A percentile compares a stretch with the other conserved stretches of the same genome.
Conservation (phyloP, 805 yeast genomes). For the Saccharomycopsis lassenensis region DNA sequence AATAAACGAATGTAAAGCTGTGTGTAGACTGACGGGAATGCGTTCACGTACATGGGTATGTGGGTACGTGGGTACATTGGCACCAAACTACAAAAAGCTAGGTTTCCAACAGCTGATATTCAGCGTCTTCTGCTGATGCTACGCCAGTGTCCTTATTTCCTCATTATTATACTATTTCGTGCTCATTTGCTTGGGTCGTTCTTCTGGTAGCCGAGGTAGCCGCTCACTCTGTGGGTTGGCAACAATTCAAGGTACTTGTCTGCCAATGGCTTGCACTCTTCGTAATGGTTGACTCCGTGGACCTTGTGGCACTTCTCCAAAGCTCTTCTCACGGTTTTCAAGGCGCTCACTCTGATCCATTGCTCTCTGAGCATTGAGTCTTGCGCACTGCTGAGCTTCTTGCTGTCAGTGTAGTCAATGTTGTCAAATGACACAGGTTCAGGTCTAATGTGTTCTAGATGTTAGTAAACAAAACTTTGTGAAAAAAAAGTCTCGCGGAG, state of each 20-base stretch:
- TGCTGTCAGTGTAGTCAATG: slow-evolving; percentile 59
- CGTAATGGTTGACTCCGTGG: slow-evolving; percentile 57
- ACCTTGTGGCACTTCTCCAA: slow-evolving; percentile 57
- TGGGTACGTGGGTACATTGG: too few relatives aligned
- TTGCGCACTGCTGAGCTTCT: slow-evolving; percentile 62
- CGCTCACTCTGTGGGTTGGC: slow-evolving; percentile 56
- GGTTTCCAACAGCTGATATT: too few relatives aligned
- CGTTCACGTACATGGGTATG: too few relatives aligned
- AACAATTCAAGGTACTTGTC: slow-evolving; percentile 68
- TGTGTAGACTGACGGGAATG: too few relatives aligned
- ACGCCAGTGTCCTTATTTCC: too few relatives aligned
- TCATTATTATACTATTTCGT: too few relatives aligned
- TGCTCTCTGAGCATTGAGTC: slow-evolving; percentile 70
- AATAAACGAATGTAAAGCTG: too few relatives aligned
- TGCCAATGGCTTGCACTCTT: slow-evolving; percentile 72
- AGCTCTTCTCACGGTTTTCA: slow-evolving; percentile 62
- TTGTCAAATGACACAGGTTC: slow-evolving; percentile 76
- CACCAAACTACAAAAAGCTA: too few relatives aligned
- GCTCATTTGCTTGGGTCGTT: slow-evolving; percentile 67
- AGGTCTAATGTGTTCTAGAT: slow-evolving; percentile 41
- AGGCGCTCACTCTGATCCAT: slow-evolving; percentile 58
- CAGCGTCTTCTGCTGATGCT: too few relatives aligned
- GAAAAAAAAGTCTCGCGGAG: too few relatives aligned
- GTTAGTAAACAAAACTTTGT: too few relatives aligned
- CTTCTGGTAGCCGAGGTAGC: slow-evolving; percentile 79